Conservation (phyloP, 2,329 filamentous ascomycete species). For the Talaromyces marneffei region DNA sequence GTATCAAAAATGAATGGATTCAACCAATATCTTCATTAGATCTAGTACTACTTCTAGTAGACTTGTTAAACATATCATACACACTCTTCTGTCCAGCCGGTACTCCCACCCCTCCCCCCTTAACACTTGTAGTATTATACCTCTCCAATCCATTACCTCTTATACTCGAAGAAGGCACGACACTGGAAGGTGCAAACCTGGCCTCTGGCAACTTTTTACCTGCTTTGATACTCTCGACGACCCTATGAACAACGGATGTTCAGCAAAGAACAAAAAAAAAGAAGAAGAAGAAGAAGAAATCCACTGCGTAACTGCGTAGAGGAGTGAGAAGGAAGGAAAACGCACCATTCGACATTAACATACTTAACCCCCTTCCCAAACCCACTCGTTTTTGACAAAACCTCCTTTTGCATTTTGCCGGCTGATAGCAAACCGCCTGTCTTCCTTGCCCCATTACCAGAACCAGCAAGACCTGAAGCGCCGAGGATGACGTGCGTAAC, state of each 20-base stretch:
- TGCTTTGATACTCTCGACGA: slow-evolving; percentile 73
- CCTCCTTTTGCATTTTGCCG: slow-evolving; percentile 76
- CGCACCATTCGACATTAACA: slow-evolving; percentile 73
- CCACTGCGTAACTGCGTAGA: too few relatives aligned
- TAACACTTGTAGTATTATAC: neutral
- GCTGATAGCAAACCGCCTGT: slow-evolving; percentile 66
- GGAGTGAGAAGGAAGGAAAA: too few relatives aligned
- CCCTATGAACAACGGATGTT: too few relatives aligned
- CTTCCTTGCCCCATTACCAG: slow-evolving; percentile 55
- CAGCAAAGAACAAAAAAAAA: neutral
- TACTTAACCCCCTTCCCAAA: slow-evolving; percentile 69
- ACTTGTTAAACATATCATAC: slow-evolving; percentile 44
- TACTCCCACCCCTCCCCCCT: slow-evolving; percentile 31
- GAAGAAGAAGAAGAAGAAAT: slow-evolving; percentile 8
- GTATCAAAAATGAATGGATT: neutral
- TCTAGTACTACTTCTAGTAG: neutral
- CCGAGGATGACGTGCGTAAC: slow-evolving; percentile 83
- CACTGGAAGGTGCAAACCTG: slow-evolving; percentile 49
- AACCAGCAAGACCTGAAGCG: slow-evolving; percentile 60
- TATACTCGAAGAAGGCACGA: slow-evolving; percentile 38
- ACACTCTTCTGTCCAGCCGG: slow-evolving; percentile 60
- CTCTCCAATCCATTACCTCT: neutral
- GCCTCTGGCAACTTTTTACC: slow-evolving; percentile 70
- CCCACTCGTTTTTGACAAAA: slow-evolving; percentile 37
- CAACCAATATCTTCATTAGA: neutral